phyloP scores from a whole-genome alignment of 202 grass and related monocot species.

The Dendrocalamus latiflorus region DNA sequence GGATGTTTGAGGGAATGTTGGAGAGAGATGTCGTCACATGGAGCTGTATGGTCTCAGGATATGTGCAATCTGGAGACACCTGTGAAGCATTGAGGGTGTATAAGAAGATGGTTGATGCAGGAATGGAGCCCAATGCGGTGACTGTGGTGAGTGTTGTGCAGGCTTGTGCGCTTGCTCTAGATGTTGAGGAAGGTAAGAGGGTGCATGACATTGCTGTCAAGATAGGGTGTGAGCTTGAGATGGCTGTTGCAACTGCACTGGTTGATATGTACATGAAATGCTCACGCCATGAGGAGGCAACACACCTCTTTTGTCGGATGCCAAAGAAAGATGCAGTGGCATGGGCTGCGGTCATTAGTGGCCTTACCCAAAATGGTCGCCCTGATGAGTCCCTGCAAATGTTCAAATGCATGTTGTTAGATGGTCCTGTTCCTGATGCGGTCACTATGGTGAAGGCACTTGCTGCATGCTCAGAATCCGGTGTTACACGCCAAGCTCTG shows the following conservation, averaged over 20 bases:
- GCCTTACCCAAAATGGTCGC: slow-evolving; percentile 47
- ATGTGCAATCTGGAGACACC: slow-evolving; percentile 33
- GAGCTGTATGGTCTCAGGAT: slow-evolving; percentile 58
- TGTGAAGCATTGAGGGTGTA: slow-evolving; percentile 37
- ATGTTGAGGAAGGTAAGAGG: slow-evolving; percentile 47
- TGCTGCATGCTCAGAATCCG: too few species aligned
- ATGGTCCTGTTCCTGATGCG: slow-evolving; percentile 52
- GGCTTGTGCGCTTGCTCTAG: slow-evolving; percentile 43
- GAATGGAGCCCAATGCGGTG: slow-evolving; percentile 44
- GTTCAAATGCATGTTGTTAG: too few species aligned
- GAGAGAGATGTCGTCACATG: slow-evolving; percentile 57
- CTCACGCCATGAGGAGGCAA: slow-evolving; percentile 40
- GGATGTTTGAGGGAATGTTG: slow-evolving; percentile 37
- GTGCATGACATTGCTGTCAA: slow-evolving; percentile 31
- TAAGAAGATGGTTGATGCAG: slow-evolving; percentile 40
- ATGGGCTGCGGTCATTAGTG: slow-evolving; percentile 58
- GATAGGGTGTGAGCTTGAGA: slow-evolving; percentile 48
- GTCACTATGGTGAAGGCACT: too few species aligned
- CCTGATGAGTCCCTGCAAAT: slow-evolving; percentile 31
- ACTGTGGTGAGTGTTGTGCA: slow-evolving; percentile 50
- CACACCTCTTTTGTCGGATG: slow-evolving; percentile 47
- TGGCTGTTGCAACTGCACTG: slow-evolving; percentile 51
- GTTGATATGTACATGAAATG: slow-evolving; percentile 89
- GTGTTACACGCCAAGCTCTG: too few species aligned
- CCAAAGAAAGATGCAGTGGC: slow-evolving; percentile 60